phyloP scores from a whole-genome alignment of 768 basidiomycete species.

The Lepiota brunneoincarnata region DNA sequence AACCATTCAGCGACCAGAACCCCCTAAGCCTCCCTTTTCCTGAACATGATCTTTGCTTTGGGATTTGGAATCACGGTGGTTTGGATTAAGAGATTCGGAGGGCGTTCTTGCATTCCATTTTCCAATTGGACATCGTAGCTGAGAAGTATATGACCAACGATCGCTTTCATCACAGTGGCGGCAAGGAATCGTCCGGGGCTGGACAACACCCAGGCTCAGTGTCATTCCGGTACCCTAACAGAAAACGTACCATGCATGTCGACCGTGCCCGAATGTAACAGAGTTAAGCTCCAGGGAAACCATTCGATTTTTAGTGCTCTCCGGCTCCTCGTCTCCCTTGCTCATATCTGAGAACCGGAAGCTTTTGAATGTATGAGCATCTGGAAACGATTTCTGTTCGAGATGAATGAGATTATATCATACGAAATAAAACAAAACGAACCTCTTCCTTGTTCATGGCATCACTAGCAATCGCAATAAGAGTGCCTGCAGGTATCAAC shows the following conservation, averaged over 20 bases:
- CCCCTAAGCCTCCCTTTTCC: slow-evolving; percentile 18
- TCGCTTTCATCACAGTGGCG: slow-evolving; percentile 34
- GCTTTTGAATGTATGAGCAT: slow-evolving; percentile 34
- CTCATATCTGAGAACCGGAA: slow-evolving; percentile 33
- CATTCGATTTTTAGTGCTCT: slow-evolving; percentile 24
- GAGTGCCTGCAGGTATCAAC: slow-evolving; percentile 30
- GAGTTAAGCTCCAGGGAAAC: slow-evolving; percentile 22
- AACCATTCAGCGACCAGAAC: too few relatives aligned
- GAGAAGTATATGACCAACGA: slow-evolving; percentile 37
- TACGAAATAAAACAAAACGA: too few relatives aligned
- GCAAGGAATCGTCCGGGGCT: slow-evolving; percentile 39
- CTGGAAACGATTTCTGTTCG: slow-evolving; percentile 15
- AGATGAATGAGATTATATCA: too few relatives aligned
- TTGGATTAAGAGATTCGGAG: slow-evolving; percentile 13
- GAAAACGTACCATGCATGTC: slow-evolving; percentile 23
- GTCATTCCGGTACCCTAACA: background rate
- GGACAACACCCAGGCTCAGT: background rate
- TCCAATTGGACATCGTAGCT: slow-evolving; percentile 33
- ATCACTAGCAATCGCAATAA: slow-evolving; percentile 21
- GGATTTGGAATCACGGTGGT: slow-evolving; percentile 23
- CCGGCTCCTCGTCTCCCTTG: slow-evolving; percentile 16
- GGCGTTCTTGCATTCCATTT: slow-evolving; percentile 12
- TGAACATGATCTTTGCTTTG: slow-evolving; percentile 32
- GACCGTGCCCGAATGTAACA: slow-evolving; percentile 29
- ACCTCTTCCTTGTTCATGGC: slow-evolving; percentile 22